phyloP scores from a whole-genome alignment of 805 yeast genomes.

The Tetrapisispora iriomotensis region DNA sequence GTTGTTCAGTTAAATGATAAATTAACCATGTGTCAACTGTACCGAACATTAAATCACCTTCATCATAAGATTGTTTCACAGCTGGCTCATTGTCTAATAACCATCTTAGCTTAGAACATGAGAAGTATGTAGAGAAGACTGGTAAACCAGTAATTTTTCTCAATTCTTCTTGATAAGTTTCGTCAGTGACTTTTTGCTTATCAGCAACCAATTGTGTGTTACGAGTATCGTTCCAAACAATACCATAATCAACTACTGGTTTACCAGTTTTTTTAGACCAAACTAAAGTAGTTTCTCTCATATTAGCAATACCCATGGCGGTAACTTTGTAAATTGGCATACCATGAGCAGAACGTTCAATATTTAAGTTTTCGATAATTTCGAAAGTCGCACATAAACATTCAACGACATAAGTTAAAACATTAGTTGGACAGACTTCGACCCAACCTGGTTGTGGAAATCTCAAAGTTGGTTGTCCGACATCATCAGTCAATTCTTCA shows the following conservation, averaged over 20 bases:
- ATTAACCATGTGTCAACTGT: conserved; percentile 93
- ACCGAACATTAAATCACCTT: conserved; percentile 80
- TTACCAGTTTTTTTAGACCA: conserved; percentile 80
- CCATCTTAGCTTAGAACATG: conserved; percentile 87
- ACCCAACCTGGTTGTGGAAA: conserved; percentile 89
- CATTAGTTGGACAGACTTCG: conserved; percentile 81
- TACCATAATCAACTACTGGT: conserved; percentile 72
- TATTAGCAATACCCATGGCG: conserved; percentile 84
- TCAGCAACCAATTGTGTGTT: conserved; percentile 63
- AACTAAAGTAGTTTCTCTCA: conserved; percentile 87
- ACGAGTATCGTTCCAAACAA: conserved; percentile 94
- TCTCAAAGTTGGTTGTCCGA: conserved; percentile 55
- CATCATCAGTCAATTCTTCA: conserved; percentile 40
- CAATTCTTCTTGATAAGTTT: conserved; percentile 47
- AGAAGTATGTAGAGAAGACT: conserved; percentile 72
- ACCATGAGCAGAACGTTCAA: conserved; percentile 34
- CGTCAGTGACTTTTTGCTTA: conserved; percentile 43
- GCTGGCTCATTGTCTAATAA: conserved; percentile 66
- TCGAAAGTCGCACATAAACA: conserved; percentile 63
- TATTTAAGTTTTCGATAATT: conserved; percentile 47
- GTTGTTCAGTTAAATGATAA: conserved; percentile 66
- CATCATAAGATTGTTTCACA: conserved; percentile 58
- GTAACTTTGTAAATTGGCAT: conserved; percentile 50
- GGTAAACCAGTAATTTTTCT: conserved; percentile 74
- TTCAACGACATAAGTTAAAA: conserved; percentile 60